These are phyloP conservation scores for Colletotrichum endophyticum DNA, from an alignment of 2,329 filamentous ascomycete species.

Conservation along the genomic window DNA sequence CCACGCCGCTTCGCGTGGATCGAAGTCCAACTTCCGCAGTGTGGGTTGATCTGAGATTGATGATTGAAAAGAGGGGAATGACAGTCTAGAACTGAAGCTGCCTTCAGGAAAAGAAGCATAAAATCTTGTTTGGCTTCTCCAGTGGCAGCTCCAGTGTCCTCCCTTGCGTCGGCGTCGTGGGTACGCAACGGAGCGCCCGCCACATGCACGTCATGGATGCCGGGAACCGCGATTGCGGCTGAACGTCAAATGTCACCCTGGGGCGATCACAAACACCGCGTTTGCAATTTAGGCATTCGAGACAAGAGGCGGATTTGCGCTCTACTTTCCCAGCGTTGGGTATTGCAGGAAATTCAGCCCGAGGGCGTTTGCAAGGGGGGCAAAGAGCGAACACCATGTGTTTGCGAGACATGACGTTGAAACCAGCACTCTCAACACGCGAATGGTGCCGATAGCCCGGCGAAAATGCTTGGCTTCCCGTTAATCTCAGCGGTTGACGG, in stretches of 20 bases:
- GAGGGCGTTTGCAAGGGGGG: neutral
- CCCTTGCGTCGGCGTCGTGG: neutral
- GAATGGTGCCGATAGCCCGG: neutral
- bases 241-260: neutral
- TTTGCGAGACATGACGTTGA: conserved; percentile 6
- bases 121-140: neutral
- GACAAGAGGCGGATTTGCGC: neutral
- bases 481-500: neutral
- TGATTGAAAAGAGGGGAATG: neutral
- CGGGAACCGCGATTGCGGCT: neutral
- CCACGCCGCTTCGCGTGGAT: neutral
- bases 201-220: neutral
- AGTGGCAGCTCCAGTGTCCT: neutral
- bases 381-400: neutral
- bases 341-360: neutral
- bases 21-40: neutral
- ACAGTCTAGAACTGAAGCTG: neutral
- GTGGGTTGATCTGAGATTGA: neutral
- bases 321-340: neutral
- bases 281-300: neutral
- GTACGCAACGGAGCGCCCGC: neutral
- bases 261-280: neutral
- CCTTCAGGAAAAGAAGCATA: neutral
- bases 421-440: neutral
- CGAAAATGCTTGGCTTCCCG: neutral